phyloP scores from a whole-genome alignment of 148 eudicot species.

The Euryodendron excelsum region DNA sequence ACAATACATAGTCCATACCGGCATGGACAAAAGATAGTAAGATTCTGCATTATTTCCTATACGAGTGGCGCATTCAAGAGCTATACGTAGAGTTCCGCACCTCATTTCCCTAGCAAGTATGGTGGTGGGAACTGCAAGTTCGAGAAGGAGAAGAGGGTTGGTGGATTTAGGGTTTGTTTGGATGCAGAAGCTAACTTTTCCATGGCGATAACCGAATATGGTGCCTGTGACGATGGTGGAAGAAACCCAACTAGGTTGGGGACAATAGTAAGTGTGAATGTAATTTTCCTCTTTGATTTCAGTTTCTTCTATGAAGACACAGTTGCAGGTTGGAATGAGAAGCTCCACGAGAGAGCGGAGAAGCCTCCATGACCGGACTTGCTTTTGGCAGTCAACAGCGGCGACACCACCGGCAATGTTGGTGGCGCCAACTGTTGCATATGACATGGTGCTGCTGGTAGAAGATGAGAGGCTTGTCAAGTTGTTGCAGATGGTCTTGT shows the following conservation, averaged over 20 bases:
- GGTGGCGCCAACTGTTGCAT: slow-evolving; percentile 27
- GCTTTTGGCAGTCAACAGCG: slow-evolving; percentile 71
- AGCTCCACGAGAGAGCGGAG: slow-evolving; percentile 56
- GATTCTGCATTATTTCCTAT: too few relatives aligned
- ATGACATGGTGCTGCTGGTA: slow-evolving; percentile 6
- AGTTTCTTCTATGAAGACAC: slow-evolving; percentile 28
- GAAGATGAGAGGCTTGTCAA: neutral
- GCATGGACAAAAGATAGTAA: slow-evolving; percentile 33
- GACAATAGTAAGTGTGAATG: neutral
- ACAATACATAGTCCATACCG: slow-evolving; percentile 61
- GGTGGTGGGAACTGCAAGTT: slow-evolving; percentile 53
- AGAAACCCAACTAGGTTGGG: slow-evolving; percentile 9
- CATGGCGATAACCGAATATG: slow-evolving; percentile 46
- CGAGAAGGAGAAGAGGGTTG: slow-evolving; percentile 48
- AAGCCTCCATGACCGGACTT: slow-evolving; percentile 76
- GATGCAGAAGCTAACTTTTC: slow-evolving; percentile 57
- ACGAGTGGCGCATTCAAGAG: slow-evolving; percentile 33
- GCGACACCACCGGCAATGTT: slow-evolving; percentile 32
- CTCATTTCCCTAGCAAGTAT: slow-evolving; percentile 60
- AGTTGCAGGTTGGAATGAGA: slow-evolving; percentile 60
- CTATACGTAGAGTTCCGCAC: slow-evolving; percentile 51
- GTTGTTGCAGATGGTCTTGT: neutral
- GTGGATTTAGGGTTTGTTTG: slow-evolving; percentile 44
- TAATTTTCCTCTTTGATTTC: neutral
- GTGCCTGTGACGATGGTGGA: slow-evolving; percentile 35